phyloP scores from a whole-genome alignment of 2,329 filamentous ascomycete species.

The Colletotrichum godetiae region DNA sequence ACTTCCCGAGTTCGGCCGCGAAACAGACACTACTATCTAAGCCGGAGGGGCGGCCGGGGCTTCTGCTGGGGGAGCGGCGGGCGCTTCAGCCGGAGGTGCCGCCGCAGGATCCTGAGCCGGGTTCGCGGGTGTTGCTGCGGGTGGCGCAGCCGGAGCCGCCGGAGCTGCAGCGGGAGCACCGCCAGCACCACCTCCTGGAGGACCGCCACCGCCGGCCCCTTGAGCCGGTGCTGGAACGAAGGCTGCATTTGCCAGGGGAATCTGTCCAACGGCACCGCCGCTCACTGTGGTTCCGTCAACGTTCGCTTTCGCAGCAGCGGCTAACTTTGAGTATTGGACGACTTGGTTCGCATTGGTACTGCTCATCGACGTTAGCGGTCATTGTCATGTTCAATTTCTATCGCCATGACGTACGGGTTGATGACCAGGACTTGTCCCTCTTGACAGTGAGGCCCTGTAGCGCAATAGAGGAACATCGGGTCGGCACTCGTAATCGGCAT shows the following conservation, averaged over 20 bases:
- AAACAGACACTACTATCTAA: neutral
- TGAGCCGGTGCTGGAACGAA: conserved; percentile 41
- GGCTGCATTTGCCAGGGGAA: conserved; percentile 43
- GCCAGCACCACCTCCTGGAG: neutral
- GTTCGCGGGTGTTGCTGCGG: neutral
- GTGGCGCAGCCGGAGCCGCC: neutral
- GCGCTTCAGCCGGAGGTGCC: neutral
- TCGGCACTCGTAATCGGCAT: conserved; percentile 56
- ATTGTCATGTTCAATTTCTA: too few species aligned
- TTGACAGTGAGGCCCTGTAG: conserved; percentile 60
- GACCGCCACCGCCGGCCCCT: conserved; percentile 18
- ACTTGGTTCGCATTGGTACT: conserved; percentile 43
- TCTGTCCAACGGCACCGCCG: conserved; percentile 43
- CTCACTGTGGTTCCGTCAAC: conserved; percentile 42
- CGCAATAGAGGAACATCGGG: conserved; percentile 63
- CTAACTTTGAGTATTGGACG: conserved; percentile 42
- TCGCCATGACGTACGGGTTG: conserved; percentile 51
- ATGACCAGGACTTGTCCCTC: conserved; percentile 62
- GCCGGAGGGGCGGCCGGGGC: neutral
- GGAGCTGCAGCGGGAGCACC: neutral
- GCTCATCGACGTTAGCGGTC: conserved; percentile 16
- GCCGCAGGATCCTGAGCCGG: neutral
- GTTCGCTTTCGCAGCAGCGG: conserved; percentile 38
- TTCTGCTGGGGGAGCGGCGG: neutral
- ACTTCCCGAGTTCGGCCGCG: neutral